Percentiles rank a stretch among this genome's conserved stretches.
Evolutionary conservation across 441 rosid genomes (phyloP).

Genomic region (Raphanus hybrid): DNA sequence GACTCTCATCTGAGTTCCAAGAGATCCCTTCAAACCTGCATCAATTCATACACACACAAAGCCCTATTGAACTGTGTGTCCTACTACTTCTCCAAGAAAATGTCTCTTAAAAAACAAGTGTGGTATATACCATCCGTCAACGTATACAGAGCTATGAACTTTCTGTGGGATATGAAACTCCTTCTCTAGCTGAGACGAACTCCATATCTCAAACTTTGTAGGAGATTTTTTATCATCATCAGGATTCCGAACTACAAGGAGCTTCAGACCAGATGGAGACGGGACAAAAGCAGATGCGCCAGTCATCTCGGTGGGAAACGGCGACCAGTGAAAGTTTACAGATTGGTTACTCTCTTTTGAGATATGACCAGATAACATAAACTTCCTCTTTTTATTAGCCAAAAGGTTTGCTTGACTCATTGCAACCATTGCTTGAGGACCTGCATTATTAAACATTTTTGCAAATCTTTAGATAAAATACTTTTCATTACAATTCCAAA

Average conservation of each 20-base stretch:
- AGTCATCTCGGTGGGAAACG: conserved; percentile 86
- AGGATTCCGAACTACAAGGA: conserved; percentile 71
- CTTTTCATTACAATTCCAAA: no score
- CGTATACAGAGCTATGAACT: conserved; percentile 81
- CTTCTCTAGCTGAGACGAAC: conserved; percentile 73
- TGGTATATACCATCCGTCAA: conserved; percentile 74
- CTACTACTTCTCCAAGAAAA: conserved; percentile 9
- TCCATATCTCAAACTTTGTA: conserved; percentile 83
- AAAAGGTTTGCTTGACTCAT: conserved; percentile 81
- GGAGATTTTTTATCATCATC: conserved; percentile 32
- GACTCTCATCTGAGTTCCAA: conserved; percentile 86
- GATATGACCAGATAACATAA: conserved; percentile 60
- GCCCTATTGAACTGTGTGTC: conserved; percentile 17
- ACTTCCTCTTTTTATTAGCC: conserved; percentile 77
- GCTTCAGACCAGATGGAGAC: conserved; percentile 90
- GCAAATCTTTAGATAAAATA: no score
- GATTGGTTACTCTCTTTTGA: conserved; percentile 49
- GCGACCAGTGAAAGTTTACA: conserved; percentile 71
- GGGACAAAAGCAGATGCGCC: conserved; percentile 74
- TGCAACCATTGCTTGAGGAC: conserved; percentile 72
- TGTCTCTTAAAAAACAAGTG: not conserved
- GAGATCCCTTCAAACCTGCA: conserved; percentile 94
- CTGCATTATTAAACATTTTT: conserved; percentile 37
- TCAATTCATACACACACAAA: conserved; percentile 18
- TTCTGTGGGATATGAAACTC: conserved; percentile 81